Evolutionary conservation across 495 filamentous ascomycete genomes (phyloP).

Genomic region (Penicillium coffeae): DNA sequence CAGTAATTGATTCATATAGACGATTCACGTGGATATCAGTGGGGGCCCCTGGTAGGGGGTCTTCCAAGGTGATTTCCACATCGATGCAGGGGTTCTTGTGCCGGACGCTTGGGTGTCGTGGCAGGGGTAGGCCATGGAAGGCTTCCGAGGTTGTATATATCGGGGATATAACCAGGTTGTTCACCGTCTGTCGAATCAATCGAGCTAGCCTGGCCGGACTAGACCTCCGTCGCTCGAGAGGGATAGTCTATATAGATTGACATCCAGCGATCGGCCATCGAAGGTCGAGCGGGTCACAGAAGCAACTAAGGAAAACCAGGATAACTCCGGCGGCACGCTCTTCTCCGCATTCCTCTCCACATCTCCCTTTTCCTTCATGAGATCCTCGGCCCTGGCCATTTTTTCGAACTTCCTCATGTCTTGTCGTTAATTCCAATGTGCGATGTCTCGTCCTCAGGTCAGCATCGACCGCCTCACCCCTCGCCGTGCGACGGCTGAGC

Average conservation of each 20-base stretch:
- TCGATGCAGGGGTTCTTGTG: too few species aligned
- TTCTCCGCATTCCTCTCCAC: constrained; percentile 28
- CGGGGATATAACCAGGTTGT: too few species aligned
- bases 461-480: constrained; percentile 78
- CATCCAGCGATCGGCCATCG: too few species aligned
- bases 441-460: constrained; percentile 73
- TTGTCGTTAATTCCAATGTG: constrained; percentile 12
- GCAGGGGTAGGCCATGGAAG: too few species aligned
- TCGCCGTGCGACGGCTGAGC: constrained; percentile 68
- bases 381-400: constrained; percentile 5
- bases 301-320: background rate
- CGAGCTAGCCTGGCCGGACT: too few species aligned
- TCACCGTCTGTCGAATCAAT: too few species aligned
- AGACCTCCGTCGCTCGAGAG: too few species aligned
- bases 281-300: too few species aligned
- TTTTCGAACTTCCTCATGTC: background rate
- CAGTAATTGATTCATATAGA: background rate
- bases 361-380: constrained; percentile 5
- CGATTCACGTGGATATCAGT: background rate
- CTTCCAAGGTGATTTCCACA: too few species aligned
- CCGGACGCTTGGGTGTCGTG: too few species aligned
- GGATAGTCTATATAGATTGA: too few species aligned
- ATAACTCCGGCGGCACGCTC: constrained; percentile 21
- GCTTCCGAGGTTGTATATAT: too few species aligned
- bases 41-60: background rate